Evolutionary conservation across 2,329 filamentous ascomycete species (phyloP).

Genomic region (Bipolaris cookei): DNA sequence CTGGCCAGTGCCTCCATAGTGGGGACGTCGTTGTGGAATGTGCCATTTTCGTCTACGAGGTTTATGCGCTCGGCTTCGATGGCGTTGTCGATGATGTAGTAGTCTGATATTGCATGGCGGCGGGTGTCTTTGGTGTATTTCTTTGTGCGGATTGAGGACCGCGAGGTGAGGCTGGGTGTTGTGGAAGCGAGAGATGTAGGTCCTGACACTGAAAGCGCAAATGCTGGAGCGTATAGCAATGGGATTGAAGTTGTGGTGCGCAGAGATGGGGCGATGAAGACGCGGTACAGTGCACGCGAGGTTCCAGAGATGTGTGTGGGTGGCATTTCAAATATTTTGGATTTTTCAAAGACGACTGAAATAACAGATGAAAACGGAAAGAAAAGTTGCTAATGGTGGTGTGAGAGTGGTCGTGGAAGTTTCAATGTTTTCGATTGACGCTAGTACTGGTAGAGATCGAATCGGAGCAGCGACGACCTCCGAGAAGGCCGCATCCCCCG

Average conservation of each 20-base stretch:
- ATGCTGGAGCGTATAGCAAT: constrained; percentile 28
- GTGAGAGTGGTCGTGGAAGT: not conserved
- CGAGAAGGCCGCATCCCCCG: constrained; percentile 15
- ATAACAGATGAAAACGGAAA: not conserved
- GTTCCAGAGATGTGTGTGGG: constrained; percentile 42
- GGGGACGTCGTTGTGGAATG: constrained; percentile 43
- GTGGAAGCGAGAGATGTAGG: constrained; percentile 8
- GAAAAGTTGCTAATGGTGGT: not conserved
- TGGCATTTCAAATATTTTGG: constrained; percentile 28
- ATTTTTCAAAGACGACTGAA: no score
- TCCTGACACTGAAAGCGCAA: constrained; percentile 18
- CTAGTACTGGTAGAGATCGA: constrained; percentile 22
- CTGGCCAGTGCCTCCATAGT: constrained; percentile 50
- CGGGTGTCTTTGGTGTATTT: constrained; percentile 37
- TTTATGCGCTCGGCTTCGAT: constrained; percentile 56
- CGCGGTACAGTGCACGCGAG: constrained; percentile 52
- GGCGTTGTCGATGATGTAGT: constrained; percentile 56
- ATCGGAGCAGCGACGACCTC: constrained; percentile 28
- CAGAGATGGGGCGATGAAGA: constrained; percentile 52
- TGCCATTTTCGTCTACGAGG: constrained; percentile 51
- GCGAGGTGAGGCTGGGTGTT: constrained; percentile 14
- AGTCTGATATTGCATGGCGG: constrained; percentile 48
- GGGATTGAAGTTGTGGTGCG: constrained; percentile 25
- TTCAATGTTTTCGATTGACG: constrained; percentile 9
- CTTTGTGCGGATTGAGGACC: constrained; percentile 27